phyloP scores from a whole-genome alignment of 2,329 filamentous ascomycete genomes.

The Fusarium guadeloupense region DNA sequence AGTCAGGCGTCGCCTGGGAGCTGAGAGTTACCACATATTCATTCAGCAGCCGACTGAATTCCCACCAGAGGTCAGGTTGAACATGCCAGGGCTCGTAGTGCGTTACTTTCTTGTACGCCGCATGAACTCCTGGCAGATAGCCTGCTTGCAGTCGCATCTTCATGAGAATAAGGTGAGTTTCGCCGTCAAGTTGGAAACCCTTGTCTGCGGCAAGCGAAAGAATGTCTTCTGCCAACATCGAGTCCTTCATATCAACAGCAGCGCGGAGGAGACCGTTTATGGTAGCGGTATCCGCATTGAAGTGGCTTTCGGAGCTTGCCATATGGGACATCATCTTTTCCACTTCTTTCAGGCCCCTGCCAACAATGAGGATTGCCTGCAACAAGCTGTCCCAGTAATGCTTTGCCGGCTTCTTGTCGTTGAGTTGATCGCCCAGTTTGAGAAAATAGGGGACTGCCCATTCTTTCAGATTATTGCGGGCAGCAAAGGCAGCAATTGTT shows the following conservation, averaged over 20 bases:
- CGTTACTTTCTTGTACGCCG: constrained; percentile 64
- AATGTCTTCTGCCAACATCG: constrained; percentile 78
- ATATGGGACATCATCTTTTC: constrained; percentile 73
- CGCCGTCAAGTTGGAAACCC: constrained; percentile 71
- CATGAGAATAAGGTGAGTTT: constrained; percentile 79
- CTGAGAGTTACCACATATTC: constrained; percentile 76
- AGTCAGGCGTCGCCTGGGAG: constrained; percentile 66
- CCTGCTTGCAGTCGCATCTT: constrained; percentile 77
- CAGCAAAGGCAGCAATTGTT: constrained; percentile 59
- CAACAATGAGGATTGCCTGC: constrained; percentile 74
- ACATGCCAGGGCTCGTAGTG: constrained; percentile 49
- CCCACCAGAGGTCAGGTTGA: constrained; percentile 55
- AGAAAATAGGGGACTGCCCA: constrained; percentile 72
- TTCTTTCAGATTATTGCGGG: constrained; percentile 65
- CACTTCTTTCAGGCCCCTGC: constrained; percentile 67
- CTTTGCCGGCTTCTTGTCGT: constrained; percentile 59
- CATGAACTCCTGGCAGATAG: constrained; percentile 75
- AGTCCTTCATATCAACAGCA: constrained; percentile 74
- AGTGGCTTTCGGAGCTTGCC: constrained; percentile 65
- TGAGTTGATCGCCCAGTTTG: constrained; percentile 58
- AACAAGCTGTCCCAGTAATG: constrained; percentile 76
- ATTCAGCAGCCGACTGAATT: constrained; percentile 73
- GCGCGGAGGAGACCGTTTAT: constrained; percentile 81
- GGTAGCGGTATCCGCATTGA: constrained; percentile 71
- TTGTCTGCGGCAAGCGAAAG: constrained; percentile 72